Base-by-base conservation (phyloP, 768 basidiomycete species). In the Leccinum subgranulosum region DNA sequence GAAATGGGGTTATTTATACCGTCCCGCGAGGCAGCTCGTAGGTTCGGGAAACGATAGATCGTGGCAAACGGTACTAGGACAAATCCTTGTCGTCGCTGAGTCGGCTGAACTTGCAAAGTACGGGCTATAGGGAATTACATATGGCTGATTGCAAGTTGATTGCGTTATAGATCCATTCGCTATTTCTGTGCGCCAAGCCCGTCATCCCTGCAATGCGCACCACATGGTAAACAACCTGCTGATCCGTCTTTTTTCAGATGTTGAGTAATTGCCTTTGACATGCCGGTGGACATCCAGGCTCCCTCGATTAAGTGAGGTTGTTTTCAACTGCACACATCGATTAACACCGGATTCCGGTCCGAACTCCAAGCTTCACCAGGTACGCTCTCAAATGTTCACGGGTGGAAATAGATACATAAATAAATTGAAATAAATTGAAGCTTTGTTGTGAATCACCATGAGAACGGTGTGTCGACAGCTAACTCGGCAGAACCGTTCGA, bases 401-500 rank as follows among this genome's bases (percentile, higher is more conserved):
- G 41, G 39, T 41, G 10, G 39, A n/a, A 19, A 43, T 6, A 43
- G 21, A 43, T 43, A 19, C 11, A 43, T 43, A 6, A 43, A 39
- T 3, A 21, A 33, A 33, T 14, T 21, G 19, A 21, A 17, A 28
- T 17, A n/a, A 46, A 46, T 43, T 21, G 25, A 55, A 54, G 23
- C 6, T 23, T 4, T 28, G 34, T 33, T 8, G 33, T 10, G 47
- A 25, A 53, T 61, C 59, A 47, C 33, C 39, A 53, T 52, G 60
- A 55, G 53, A 66, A 55, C 51, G 23, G 17, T 21, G 49, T 31
- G 27, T 10, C 23, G 23, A 46, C 6, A 29, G 14, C 23, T 61
- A 12, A 14, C 49, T 48, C 15, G 23, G 17, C 23, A 57, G 53
- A 27, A n/a, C 36, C 55, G 19, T 41, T 61, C 19, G 49, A 61